These are phyloP conservation scores for Clonostachys byssicola DNA, from an alignment of 2,329 filamentous ascomycete species.

Conservation along the genomic window DNA sequence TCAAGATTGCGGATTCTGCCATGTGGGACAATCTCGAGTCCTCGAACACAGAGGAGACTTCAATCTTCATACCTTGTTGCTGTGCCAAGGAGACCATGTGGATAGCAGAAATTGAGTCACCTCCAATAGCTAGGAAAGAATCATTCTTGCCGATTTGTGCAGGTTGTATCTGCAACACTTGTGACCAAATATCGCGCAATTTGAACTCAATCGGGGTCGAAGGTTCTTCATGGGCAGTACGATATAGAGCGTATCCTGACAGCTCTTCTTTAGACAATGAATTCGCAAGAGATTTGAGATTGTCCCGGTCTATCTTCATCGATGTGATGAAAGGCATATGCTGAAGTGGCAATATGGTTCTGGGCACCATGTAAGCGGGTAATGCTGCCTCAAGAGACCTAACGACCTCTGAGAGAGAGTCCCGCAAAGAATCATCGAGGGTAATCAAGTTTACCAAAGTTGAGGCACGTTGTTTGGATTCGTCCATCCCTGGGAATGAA, in stretches of 20 bases:
- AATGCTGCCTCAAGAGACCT: background rate
- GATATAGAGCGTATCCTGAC: constrained; percentile 21
- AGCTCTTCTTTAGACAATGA: constrained; percentile 25
- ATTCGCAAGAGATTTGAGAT: constrained; percentile 22
- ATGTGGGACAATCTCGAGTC: background rate
- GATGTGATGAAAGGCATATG: constrained; percentile 8
- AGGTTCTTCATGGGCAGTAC: constrained; percentile 1
- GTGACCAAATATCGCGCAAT: constrained; percentile 5
- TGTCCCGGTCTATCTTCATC: constrained; percentile 6
- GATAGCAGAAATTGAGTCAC: constrained; percentile 9
- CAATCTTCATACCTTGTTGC: background rate
- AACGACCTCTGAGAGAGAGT: background rate
- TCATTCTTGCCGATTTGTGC: constrained; percentile 4
- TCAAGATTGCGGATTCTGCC: background rate
- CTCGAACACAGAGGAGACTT: background rate
- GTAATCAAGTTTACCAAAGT: background rate
- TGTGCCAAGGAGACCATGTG: background rate
- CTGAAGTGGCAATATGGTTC: constrained; percentile 1
- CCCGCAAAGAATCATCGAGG: background rate
- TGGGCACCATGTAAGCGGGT: constrained; percentile 6
- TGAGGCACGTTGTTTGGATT: background rate
- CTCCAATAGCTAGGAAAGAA: constrained; percentile 8
- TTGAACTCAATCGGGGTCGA: constrained; percentile 3
- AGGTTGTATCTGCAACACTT: constrained; percentile 1
- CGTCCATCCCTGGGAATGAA: background rate